phyloP scores from a whole-genome alignment of 2,329 filamentous ascomycete species.

The Hymenoscyphus linearis region DNA sequence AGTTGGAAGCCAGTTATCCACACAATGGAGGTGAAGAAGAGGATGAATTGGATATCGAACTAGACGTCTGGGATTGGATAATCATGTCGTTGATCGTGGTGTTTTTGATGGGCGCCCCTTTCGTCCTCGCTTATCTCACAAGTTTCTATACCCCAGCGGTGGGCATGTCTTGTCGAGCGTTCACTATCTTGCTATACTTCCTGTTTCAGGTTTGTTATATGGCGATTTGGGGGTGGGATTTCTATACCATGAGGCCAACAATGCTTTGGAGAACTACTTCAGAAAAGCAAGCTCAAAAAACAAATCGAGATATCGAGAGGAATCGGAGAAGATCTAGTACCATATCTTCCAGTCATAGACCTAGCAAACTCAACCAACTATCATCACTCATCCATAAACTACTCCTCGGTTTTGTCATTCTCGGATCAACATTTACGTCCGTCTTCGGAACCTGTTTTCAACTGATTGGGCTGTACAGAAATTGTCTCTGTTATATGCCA shows the following conservation, averaged over 20 bases:
- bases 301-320: neutral
- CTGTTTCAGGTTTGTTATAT: constrained; percentile 32
- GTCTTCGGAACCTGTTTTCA: constrained; percentile 14
- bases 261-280: neutral
- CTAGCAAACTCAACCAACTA: neutral
- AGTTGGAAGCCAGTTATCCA: neutral
- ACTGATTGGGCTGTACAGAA: constrained; percentile 14
- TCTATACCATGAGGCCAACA: neutral
- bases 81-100: constrained; percentile 5
- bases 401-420: constrained; percentile 3
- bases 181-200: constrained; percentile 34
- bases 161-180: constrained; percentile 32
- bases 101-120: constrained; percentile 18
- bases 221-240: constrained; percentile 13
- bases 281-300: neutral
- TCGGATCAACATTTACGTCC: constrained; percentile 4
- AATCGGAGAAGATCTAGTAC: neutral
- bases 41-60: neutral
- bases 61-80: constrained; percentile 6
- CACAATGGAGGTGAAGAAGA: neutral
- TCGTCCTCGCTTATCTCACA: constrained; percentile 32
- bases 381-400: neutral
- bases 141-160: constrained; percentile 33
- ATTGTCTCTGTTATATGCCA: constrained; percentile 13
- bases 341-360: neutral